These are phyloP conservation scores for Neltuma alba DNA, from an alignment of 306 rosid genomes.

Conservation along the genomic window DNA sequence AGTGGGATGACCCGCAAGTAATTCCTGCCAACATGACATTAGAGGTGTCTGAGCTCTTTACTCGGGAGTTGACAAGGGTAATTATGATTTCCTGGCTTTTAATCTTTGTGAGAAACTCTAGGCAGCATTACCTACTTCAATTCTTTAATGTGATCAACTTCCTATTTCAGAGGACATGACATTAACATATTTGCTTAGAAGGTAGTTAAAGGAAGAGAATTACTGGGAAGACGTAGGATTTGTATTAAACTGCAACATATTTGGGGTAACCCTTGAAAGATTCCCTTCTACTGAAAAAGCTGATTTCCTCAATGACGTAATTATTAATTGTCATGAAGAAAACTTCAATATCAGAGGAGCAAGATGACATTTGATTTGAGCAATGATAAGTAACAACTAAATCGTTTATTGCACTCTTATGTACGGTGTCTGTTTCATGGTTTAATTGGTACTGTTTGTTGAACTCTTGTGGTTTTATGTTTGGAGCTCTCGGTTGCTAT, in stretches of 20 bases:
- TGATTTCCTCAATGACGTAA: slow-evolving; percentile 16
- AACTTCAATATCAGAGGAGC: background rate
- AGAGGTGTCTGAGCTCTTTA: slow-evolving; percentile 93
- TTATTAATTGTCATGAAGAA: background rate
- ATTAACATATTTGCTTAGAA: slow-evolving; percentile 15
- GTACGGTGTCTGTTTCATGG: background rate
- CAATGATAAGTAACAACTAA: background rate
- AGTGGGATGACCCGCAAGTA: slow-evolving; percentile 98
- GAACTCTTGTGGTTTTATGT: background rate
- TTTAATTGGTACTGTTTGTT: background rate
- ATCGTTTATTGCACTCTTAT: background rate
- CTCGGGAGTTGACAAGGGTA: slow-evolving; percentile 97
- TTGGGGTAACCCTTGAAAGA: background rate
- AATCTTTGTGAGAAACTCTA: slow-evolving; percentile 25
- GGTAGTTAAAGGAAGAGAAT: background rate
- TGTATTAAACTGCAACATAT: background rate
- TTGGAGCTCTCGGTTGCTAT: background rate
- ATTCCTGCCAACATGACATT: slow-evolving; percentile 80
- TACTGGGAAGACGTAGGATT: slow-evolving; percentile 7
- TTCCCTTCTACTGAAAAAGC: slow-evolving; percentile 11
- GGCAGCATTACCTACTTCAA: slow-evolving; percentile 1
- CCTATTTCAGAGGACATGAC: background rate
- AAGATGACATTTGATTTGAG: slow-evolving; percentile 17
- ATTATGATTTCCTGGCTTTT: slow-evolving; percentile 35
- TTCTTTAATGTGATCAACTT: slow-evolving; percentile 22